Evolutionary conservation across 768 basidiomycete genomes (phyloP), one percentile per base, ranked within the genome.

Genomic region (Fibroporia radiculosa): DNA sequence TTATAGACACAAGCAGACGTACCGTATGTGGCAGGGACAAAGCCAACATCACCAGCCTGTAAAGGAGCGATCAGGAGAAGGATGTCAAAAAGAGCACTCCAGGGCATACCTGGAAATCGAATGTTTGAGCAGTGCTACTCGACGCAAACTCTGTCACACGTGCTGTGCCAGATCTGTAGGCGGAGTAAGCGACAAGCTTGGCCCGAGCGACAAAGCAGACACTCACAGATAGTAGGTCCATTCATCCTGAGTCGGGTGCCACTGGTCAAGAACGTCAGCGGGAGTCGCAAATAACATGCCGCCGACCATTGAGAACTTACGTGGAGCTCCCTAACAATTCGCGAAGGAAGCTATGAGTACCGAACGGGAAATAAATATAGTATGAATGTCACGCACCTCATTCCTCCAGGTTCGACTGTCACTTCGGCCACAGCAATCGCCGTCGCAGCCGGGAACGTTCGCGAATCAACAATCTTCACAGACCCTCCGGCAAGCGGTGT

Each of bases 361-460:
- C 37, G 40, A 22, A 12, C n/a, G 27, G 33, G 29, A 7, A 5
- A 33, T 4, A 19, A 27, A 29, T n/a, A n/a, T n/a, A n/a, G n/a
- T n/a, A n/a, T n/a, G n/a, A n/a, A n/a, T n/a, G 6, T 53, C 54
- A 58, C 64, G n/a, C 35, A 77, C 76, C 77, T 70, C 65, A 81
- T 72, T 7, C 75, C 80, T n/a, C 76, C 80, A 25, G 69, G 72
- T 44, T 80, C 71, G 23, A 83, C 70, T 2, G 63, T 68, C 2
- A 82, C 74, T 47, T 81, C 78, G 3, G 71, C 81, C 3, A 70
- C 73, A 14, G 74, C 70, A 28, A 82, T 71, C 1, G 72, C 77
- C 27, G 70, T 63, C 1, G 81, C 56, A 6, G 73, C 72, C 16
- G 63, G 62, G 62, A 84, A 84, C 2, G 70, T 69, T 22, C 61